Conservation (phyloP, 2,329 filamentous ascomycete species). For the Ustilaginoidea virens region DNA sequence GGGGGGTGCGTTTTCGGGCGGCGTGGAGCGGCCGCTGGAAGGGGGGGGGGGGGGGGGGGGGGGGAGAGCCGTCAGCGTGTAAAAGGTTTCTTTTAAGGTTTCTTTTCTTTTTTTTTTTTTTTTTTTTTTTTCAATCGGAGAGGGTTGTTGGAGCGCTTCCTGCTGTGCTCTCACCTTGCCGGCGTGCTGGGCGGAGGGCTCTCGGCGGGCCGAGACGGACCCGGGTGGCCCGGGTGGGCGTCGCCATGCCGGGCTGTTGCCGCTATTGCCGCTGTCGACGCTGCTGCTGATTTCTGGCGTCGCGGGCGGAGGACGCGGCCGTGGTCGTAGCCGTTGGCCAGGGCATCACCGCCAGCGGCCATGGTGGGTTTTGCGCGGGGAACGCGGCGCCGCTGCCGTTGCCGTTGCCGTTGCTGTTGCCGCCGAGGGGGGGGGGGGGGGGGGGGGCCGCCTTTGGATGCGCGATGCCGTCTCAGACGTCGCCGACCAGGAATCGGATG, state of each 20-base stretch:
- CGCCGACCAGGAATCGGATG: too few relatives aligned
- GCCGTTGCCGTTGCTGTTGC: too few relatives aligned
- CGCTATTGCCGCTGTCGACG: too few relatives aligned
- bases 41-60: conserved; percentile 1
- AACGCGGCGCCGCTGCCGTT: too few relatives aligned
- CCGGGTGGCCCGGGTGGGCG: conserved; percentile 17
- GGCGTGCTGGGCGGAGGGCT: conserved; percentile 23
- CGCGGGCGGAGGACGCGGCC: conserved; percentile 33
- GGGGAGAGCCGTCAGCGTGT: conserved; percentile 4
- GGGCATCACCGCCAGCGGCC: conserved; percentile 14
- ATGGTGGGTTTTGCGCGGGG: too few relatives aligned
- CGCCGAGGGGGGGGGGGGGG: too few relatives aligned
- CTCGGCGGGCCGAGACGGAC: conserved; percentile 12
- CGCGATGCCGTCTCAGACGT: too few relatives aligned
- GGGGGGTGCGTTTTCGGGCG: conserved; percentile 81
- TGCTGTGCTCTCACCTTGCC: conserved; percentile 24
- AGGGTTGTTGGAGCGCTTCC: neutral
- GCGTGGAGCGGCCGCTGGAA: conserved; percentile 76
- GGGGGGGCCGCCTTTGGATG: too few relatives aligned
- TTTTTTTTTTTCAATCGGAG: neutral
- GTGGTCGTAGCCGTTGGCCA: conserved; percentile 13
- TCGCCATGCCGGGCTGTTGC: too few relatives aligned
- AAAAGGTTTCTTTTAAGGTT: too few relatives aligned
- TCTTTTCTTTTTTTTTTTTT: neutral
- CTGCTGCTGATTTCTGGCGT: conserved; percentile 36